Percentiles rank a stretch among this genome's conserved stretches.
Conservation (phyloP, 768 basidiomycete species). For the Chalciporus piperatus region DNA sequence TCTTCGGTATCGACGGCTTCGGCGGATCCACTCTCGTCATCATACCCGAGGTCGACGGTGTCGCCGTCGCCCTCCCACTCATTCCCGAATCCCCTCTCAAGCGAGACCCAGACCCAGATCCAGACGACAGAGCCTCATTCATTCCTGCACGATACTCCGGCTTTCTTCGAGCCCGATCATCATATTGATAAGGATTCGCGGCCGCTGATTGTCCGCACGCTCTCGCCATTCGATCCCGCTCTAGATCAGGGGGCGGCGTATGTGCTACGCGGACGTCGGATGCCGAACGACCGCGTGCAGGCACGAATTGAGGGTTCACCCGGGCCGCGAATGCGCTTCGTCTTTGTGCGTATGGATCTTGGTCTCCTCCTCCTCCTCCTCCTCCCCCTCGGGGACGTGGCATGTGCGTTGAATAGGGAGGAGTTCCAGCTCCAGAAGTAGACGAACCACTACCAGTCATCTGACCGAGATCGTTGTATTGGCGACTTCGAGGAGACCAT, state of each 20-base stretch:
- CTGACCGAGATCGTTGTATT: conserved; percentile 12
- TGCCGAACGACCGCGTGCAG: conserved; percentile 20
- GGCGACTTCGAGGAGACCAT: conserved; percentile 23
- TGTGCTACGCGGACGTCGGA: conserved; percentile 19
- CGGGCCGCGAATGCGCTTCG: conserved; percentile 17
- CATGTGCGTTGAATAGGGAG: not conserved
- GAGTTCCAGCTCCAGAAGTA: conserved; percentile 1
- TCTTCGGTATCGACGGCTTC: conserved; percentile 17
- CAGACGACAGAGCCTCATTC: not conserved
- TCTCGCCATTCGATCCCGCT: conserved; percentile 27
- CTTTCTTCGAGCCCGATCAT: conserved; percentile 5
- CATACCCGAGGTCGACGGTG: no score
- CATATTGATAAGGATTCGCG: conserved; percentile 3
- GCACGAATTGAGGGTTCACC: conserved; percentile 8
- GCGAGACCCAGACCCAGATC: not conserved
- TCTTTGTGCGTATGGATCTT: conserved; percentile 3
- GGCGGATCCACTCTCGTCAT: not conserved
- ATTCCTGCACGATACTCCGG: not conserved
- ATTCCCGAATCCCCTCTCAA: not conserved
- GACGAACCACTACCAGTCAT: not conserved
- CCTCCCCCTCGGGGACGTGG: no score
- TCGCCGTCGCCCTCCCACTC: not conserved
- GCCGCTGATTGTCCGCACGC: conserved; percentile 25
- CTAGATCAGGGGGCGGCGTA: conserved; percentile 27
- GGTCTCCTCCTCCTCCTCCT: conserved; percentile 1